These are phyloP conservation scores for Pulveroboletus sp. DNA, from an alignment of 768 basidiomycete species.

Conservation along the genomic window DNA sequence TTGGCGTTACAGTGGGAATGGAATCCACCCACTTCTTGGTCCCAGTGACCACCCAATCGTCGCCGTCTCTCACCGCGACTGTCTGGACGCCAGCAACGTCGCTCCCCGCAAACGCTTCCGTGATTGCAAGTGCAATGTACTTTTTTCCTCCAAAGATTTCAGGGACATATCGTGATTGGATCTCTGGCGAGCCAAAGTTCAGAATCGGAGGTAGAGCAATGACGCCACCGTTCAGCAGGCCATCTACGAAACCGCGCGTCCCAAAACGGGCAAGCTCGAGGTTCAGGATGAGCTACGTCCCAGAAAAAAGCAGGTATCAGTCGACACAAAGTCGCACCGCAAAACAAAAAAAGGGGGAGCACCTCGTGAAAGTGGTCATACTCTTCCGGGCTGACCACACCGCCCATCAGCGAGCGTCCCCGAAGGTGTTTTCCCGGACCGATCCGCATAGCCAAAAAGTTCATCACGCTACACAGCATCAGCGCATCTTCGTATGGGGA, in stretches of 20 bases:
- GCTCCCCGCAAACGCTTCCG: conserved; percentile 90
- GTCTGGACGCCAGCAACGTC: conserved; percentile 85
- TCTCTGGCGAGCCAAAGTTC: conserved; percentile 79
- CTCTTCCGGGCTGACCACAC: conserved; percentile 76
- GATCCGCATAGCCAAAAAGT: conserved; percentile 64
- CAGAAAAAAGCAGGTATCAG: background rate
- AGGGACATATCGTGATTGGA: conserved; percentile 68
- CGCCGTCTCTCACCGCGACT: conserved; percentile 81
- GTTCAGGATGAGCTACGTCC: conserved; percentile 67
- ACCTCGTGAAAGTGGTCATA: conserved; percentile 96
- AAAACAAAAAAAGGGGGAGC: background rate
- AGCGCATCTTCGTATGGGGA: background rate
- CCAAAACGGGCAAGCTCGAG: conserved; percentile 82
- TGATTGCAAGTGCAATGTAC: conserved; percentile 86
- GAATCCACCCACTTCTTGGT: conserved; percentile 73
- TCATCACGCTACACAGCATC: conserved; percentile 48
- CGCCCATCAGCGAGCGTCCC: conserved; percentile 76
- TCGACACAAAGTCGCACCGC: background rate
- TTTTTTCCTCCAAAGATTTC: conserved; percentile 77
- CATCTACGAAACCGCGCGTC: conserved; percentile 86
- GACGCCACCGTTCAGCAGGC: conserved; percentile 74
- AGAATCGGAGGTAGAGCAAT: conserved; percentile 89
- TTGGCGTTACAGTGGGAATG: background rate
- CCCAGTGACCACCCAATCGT: conserved; percentile 85
- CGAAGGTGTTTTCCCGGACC: conserved; percentile 85